These are phyloP conservation scores for Stenocarpella maydis DNA, from an alignment of 2,329 filamentous ascomycete genomes.

Conservation along the genomic window DNA sequence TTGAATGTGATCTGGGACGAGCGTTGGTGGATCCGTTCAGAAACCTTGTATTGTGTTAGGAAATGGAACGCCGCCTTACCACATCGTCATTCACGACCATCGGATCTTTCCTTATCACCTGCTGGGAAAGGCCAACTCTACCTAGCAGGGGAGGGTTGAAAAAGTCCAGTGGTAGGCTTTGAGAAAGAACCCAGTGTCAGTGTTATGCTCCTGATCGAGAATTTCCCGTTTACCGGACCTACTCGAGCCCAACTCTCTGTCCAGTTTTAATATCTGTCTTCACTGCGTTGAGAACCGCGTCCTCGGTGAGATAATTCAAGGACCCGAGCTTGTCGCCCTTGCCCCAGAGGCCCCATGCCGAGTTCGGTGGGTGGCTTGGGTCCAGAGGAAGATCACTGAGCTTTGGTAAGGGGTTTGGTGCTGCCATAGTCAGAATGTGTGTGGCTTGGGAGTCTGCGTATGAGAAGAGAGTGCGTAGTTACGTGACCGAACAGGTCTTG, in stretches of 20 bases:
- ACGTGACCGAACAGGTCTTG: not conserved
- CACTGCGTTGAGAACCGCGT: not conserved
- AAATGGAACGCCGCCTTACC: not conserved
- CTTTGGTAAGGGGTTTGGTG: not conserved
- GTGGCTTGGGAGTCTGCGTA: not conserved
- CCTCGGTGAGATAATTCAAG: conserved; percentile 3
- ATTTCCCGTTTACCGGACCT: not conserved
- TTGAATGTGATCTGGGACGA: not conserved
- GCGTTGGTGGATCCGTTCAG: not conserved
- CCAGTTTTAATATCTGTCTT: not conserved
- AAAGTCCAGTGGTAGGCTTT: not conserved
- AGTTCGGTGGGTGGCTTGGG: not conserved
- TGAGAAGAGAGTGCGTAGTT: not conserved
- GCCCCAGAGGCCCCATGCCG: conserved; percentile 7
- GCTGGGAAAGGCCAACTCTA: not conserved
- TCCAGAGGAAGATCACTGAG: not conserved
- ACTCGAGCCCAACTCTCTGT: conserved; percentile 2
- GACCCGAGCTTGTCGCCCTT: not conserved
- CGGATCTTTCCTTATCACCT: not conserved
- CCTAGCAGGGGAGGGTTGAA: conserved; percentile 4
- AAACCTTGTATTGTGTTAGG: not conserved
- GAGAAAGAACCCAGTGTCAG: not conserved
- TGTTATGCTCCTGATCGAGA: not conserved
- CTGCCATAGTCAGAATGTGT: not conserved
- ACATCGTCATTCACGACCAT: conserved; percentile 6